phyloP scores from a whole-genome alignment of 2,329 filamentous ascomycete species.

The Colletotrichum neosansevieriae region DNA sequence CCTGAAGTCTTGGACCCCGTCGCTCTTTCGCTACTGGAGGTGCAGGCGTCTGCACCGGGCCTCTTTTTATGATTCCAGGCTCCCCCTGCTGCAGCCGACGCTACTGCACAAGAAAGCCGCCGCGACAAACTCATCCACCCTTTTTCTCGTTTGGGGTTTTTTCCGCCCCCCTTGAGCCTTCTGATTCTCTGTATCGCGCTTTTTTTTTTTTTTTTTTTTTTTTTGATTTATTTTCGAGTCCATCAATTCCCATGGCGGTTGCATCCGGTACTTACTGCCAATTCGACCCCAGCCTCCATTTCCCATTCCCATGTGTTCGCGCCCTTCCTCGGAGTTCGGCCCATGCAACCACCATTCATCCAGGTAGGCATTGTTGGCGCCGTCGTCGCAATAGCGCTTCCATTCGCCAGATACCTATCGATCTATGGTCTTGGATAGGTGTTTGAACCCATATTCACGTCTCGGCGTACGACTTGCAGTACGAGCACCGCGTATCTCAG shows the following conservation, averaged over 20 bases:
- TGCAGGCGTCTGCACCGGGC: slow-evolving; percentile 37
- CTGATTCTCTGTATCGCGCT: slow-evolving; percentile 10
- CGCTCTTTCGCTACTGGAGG: slow-evolving; percentile 10
- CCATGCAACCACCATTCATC: neutral
- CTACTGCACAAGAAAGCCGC: slow-evolving; percentile 36
- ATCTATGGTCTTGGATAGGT: neutral
- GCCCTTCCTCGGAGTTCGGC: slow-evolving; percentile 1
- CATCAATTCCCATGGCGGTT: neutral
- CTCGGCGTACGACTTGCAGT: no score
- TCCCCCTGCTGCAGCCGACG: slow-evolving; percentile 33
- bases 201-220: slow-evolving; percentile 3
- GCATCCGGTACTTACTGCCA: slow-evolving; percentile 16
- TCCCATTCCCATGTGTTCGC: neutral
- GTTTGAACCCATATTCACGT: neutral
- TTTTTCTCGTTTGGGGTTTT: no score
- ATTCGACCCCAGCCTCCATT: slow-evolving; percentile 13
- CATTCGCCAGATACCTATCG: neutral
- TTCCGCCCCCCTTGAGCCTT: no score
- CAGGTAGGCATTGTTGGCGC: slow-evolving; percentile 11
- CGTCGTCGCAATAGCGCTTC: slow-evolving; percentile 23
- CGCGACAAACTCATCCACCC: slow-evolving; percentile 28
- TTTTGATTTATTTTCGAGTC: neutral
- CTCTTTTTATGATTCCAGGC: slow-evolving; percentile 39
- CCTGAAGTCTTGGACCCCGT: slow-evolving; percentile 17
- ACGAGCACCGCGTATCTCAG: neutral